Conservation (phyloP, 768 basidiomycete genomes). For the Russula emetica region DNA sequence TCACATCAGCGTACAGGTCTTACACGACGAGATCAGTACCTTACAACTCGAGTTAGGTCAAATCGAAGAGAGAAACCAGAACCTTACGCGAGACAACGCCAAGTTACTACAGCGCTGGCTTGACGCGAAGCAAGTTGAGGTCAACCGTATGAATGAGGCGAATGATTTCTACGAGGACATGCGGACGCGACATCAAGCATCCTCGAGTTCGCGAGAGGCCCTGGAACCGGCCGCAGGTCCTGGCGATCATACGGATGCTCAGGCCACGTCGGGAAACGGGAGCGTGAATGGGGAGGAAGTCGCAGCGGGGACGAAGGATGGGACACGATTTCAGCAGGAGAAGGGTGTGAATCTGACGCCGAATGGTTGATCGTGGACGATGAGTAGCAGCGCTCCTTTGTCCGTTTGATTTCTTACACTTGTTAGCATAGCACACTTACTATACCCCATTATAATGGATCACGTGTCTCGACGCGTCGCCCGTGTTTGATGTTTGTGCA, state of each 20-base stretch:
- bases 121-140: conserved; percentile 89
- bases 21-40: conserved; percentile 93
- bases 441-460: conserved; percentile 20
- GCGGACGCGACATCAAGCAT: conserved; percentile 66
- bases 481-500: conserved; percentile 26
- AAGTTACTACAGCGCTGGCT: conserved; percentile 95
- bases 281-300: conserved; percentile 47
- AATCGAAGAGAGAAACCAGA: conserved; percentile 81
- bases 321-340: conserved; percentile 63
- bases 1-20: conserved; percentile 49
- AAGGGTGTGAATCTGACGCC: conserved; percentile 77
- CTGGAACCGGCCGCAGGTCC: conserved; percentile 30
- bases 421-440: neutral
- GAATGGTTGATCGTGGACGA: conserved; percentile 81
- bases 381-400: conserved; percentile 25
- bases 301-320: conserved; percentile 59
- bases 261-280: conserved; percentile 66
- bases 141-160: conserved; percentile 92
- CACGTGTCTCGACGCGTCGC: conserved; percentile 26
- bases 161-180: conserved; percentile 87
- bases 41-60: conserved; percentile 88
- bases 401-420: conserved; percentile 22
- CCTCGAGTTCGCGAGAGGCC: conserved; percentile 53
- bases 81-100: conserved; percentile 89
- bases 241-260: conserved; percentile 31